Evolutionary conservation across 805 yeast genomes (phyloP), one percentile per base, ranked within the genome.

Genomic region (Zygosaccharomyces pseudorouxii): DNA sequence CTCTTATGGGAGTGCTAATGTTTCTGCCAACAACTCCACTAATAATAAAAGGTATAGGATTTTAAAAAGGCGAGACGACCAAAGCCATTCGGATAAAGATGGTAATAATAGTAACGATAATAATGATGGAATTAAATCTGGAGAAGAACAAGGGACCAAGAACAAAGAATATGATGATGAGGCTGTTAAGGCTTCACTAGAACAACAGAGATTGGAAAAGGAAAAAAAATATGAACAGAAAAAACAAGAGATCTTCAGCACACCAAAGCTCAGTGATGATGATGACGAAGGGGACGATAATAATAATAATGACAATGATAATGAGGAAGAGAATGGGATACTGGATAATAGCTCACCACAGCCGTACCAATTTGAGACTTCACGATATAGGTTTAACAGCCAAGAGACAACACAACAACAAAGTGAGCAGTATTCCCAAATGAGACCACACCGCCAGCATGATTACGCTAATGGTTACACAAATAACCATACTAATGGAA

Each of bases 191-290:
- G 48, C 49, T 14, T 42, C 48, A 11, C 54, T 70, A 7, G 74
- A 69, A 46, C 54, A 57, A 5, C 71, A 68, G 37, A 58, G 72
- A 29, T 65, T 72, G 7, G 62, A 72, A 3, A 72, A 72, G 50
- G 79, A 75, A 54, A 72, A 69, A 36, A 56, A 67, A 30, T 78
- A 78, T 54, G 70, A 67, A 51, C 62, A 62, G 43, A 67, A 68
- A 2, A 66, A 76, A 49, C 68, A 74, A 48, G 57, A 72, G 48
- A 69, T 71, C 46, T 69, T 70, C 54, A 64, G 62, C 41, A 49
- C 51, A 18, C 55, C 50, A 0, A 63, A 57, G n/a, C 55, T 52
- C 4, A 60, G 53, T 8, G 46, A 9, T 58, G 55, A 12, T 53
- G 51, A 10, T 41, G 46, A 33, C 2, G 59, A 53, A 1, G 53